These are phyloP conservation scores for Didymellaceae sp. DNA, from an alignment of 2,329 filamentous ascomycete species.

Conservation along the genomic window DNA sequence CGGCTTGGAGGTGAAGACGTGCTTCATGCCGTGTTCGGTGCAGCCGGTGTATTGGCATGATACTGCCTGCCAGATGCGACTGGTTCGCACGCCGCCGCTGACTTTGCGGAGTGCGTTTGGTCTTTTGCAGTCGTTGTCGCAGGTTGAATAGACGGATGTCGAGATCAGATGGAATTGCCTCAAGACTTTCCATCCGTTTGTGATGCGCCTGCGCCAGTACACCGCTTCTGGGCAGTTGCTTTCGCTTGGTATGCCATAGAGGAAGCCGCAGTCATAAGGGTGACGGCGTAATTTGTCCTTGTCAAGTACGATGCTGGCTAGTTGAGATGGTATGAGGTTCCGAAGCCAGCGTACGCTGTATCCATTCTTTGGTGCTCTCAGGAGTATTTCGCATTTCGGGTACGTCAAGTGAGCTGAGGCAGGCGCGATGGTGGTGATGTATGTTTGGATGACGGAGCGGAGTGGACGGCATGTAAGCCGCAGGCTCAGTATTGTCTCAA, in stretches of 20 bases:
- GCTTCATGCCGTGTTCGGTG: conserved; percentile 23
- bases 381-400: conserved; percentile 14
- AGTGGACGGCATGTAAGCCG: conserved; percentile 16
- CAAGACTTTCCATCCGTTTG: conserved; percentile 26
- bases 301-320: conserved; percentile 22
- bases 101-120: conserved; percentile 19
- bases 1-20: conserved; percentile 13
- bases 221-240: conserved; percentile 11
- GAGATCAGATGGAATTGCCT: conserved; percentile 23
- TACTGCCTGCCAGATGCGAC: conserved; percentile 23
- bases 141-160: conserved; percentile 11
- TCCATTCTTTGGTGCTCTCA: conserved; percentile 6
- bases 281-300: conserved; percentile 29
- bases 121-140: conserved; percentile 4
- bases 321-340: conserved; percentile 20
- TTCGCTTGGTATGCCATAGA: conserved; percentile 27
- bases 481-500: conserved; percentile 15
- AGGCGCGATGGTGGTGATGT: conserved; percentile 26
- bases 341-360: conserved; percentile 21
- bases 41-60: conserved; percentile 24
- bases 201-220: conserved; percentile 20
- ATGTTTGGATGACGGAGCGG: conserved; percentile 15
- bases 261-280: conserved; percentile 24
- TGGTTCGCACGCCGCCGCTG: conserved; percentile 20
- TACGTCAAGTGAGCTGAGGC: conserved; percentile 20